Evolutionary conservation across 2,329 filamentous ascomycete species (phyloP), one percentile per base, ranked within the genome.

Genomic region (Drechslera avenae): DNA sequence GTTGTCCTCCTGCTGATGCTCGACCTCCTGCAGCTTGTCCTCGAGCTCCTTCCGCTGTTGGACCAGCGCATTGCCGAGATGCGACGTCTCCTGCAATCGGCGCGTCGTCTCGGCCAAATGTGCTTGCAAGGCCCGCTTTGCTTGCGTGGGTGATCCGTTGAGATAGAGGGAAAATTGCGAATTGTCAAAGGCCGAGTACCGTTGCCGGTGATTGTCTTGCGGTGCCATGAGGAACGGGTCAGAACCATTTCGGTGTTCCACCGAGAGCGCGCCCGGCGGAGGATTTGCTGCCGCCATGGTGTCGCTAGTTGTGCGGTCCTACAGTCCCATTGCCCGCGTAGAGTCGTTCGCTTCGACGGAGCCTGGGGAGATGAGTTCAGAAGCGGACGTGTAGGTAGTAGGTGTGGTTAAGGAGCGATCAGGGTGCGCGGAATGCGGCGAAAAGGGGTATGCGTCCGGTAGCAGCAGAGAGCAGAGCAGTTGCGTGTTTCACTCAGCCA

Each of bases 61-160:
- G 18, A 97, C 85, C 21, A 99, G 82, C 8, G 91, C 87, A 18
- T 88, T 94, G 57, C 94, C 94, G 33, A 99, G 78, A 68, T 89
- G 91, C 21, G 91, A 94, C 5, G 93, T 90, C 71, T 97, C 92
- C 67, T 95, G 89, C 57, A 99, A 86, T 51, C 93, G 86, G 52
- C 91, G 87, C 66, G 96, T 91, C 1, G 93, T 97, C 74, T 99
- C 94, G 56, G 89, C 86, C 39, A 99, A 82, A 75, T 97, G 94
- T 43, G 92, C 91, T 74, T 96, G 88, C 36, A 99, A 81, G 36
- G 91, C 91, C 60, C 89, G 87, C 75, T 90, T 96, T 33, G 91
- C 90, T 69, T 97, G 91, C 47, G 86, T 85, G 8, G 93, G 91
- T 1, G 93, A 96, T 21, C 89, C 81, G 45, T 76, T 76, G n/a